Percentiles rank a stretch among this genome's conserved stretches.
phyloP scores from a whole-genome alignment of 2,329 filamentous ascomycete species.

The Fusarium luffae region DNA sequence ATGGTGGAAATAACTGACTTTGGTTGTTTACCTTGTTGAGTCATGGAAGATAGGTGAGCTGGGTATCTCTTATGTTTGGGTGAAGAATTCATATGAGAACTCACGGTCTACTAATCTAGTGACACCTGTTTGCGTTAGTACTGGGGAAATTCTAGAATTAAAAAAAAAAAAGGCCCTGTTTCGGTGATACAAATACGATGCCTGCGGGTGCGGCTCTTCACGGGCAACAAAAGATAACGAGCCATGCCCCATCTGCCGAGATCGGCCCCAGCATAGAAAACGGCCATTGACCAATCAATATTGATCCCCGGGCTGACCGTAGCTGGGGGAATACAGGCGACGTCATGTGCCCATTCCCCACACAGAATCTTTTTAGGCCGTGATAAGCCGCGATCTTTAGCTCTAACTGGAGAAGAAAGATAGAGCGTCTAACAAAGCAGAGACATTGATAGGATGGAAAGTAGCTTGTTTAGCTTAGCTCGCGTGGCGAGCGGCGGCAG shows the following conservation, averaged over 20 bases:
- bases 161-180: neutral
- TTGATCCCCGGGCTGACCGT: conserved; percentile 11
- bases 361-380: conserved; percentile 41
- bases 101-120: neutral
- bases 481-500: conserved; percentile 20
- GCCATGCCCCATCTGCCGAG: conserved; percentile 34
- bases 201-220: conserved; percentile 44
- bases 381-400: conserved; percentile 46
- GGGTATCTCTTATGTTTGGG: neutral
- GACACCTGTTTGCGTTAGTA: neutral
- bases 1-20: neutral
- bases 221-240: conserved; percentile 35
- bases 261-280: conserved; percentile 33
- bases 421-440: neutral
- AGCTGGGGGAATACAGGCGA: conserved; percentile 32
- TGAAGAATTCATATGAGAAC: neutral
- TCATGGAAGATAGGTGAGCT: neutral
- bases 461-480: conserved; percentile 21
- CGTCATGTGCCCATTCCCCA: conserved; percentile 42
- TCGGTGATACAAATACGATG: conserved; percentile 1
- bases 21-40: neutral
- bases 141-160: neutral
- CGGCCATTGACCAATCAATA: conserved; percentile 43
- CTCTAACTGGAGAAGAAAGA: conserved; percentile 3
- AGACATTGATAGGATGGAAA: neutral